Evolutionary conservation across 1,139 yeast species (phyloP).

Genomic region (Geotrichum carabidarum): DNA sequence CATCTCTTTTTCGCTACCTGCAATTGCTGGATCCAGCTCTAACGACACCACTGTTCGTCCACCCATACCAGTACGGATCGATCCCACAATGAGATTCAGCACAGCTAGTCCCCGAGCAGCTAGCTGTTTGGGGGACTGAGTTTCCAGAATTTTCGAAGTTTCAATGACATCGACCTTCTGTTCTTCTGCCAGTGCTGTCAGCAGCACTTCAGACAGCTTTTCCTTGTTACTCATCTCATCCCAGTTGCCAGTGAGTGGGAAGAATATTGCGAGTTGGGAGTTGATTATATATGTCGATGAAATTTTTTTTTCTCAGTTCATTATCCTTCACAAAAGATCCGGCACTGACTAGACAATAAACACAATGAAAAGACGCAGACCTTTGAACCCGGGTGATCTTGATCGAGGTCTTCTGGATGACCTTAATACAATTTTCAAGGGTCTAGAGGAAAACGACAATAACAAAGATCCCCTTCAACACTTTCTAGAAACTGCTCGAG

Average conservation of each 20-base stretch:
- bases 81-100: conserved; percentile 54
- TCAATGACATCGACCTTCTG: conserved; percentile 33
- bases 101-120: conserved; percentile 72
- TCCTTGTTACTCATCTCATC: background rate
- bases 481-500: conserved; percentile 21
- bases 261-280: conserved; percentile 2
- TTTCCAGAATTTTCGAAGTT: conserved; percentile 29
- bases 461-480: conserved; percentile 24
- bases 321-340: conserved; percentile 20
- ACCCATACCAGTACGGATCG: conserved; percentile 70
- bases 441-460: conserved; percentile 14
- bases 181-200: conserved; percentile 18
- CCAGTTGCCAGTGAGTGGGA: background rate
- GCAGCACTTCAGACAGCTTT: conserved; percentile 40
- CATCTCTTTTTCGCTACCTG: conserved; percentile 41
- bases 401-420: conserved; percentile 16
- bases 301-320: conserved; percentile 40
- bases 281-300: background rate
- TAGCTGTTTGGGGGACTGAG: conserved; percentile 57
- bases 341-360: background rate
- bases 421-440: conserved; percentile 1
- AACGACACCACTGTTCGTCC: conserved; percentile 71
- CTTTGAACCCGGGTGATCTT: conserved; percentile 13
- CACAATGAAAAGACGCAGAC: conserved; percentile 16
- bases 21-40: conserved; percentile 53